Percentiles rank a stretch among this genome's conserved stretches.
phyloP scores from a whole-genome alignment of 2,329 filamentous ascomycete species.

The Ophiostoma himal-ulmi region DNA sequence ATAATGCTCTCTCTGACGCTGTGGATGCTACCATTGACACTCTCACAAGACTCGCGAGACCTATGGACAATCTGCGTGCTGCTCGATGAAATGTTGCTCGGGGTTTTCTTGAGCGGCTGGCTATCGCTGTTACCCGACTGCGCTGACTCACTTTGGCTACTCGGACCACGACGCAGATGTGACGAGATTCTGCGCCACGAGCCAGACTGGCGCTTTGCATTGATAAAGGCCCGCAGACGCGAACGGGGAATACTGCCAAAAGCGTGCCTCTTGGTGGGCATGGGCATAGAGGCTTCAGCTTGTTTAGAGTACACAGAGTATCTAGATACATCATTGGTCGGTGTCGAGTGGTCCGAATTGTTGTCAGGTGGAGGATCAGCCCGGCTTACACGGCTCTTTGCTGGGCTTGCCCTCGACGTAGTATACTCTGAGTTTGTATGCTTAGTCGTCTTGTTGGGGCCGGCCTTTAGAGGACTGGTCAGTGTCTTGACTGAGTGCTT shows the following conservation, averaged over 20 bases:
- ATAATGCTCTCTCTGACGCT: not conserved
- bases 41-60: not conserved
- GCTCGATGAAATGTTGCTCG: conserved; percentile 4
- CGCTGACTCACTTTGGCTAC: not conserved
- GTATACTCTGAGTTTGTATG: not conserved
- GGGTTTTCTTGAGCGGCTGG: not conserved
- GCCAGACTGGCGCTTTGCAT: conserved; percentile 13
- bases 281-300: not conserved
- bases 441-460: not conserved
- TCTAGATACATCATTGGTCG: not conserved
- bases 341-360: too few relatives aligned
- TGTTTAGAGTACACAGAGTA: not conserved
- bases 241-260: conserved; percentile 14
- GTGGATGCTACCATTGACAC: not conserved
- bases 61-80: not conserved
- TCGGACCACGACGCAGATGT: not conserved
- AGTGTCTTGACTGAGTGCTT: not conserved
- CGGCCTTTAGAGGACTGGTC: not conserved
- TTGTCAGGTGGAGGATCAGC: not conserved
- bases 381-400: not conserved
- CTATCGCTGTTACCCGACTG: not conserved
- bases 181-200: conserved; percentile 16
- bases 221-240: conserved; percentile 10
- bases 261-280: not conserved
- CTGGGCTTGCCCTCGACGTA: not conserved